phyloP scores from a whole-genome alignment of 2,329 filamentous ascomycete genomes.

The Chaetomium sp. region DNA sequence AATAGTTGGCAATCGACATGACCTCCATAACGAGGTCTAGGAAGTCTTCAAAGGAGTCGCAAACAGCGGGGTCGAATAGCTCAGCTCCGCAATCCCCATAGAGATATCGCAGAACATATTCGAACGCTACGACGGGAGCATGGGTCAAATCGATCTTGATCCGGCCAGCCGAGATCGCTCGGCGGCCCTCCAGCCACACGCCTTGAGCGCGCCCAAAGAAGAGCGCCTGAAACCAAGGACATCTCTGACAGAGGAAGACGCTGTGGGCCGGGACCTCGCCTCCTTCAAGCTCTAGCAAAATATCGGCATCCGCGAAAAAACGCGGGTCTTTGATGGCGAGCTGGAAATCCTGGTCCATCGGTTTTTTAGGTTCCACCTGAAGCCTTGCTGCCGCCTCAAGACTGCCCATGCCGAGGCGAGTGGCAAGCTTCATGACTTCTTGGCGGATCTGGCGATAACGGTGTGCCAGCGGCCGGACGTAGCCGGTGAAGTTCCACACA shows the following conservation, averaged over 20 bases:
- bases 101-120: constrained; percentile 75
- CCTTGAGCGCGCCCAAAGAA: constrained; percentile 87
- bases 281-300: constrained; percentile 75
- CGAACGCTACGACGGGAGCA: constrained; percentile 71
- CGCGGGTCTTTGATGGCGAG: constrained; percentile 66
- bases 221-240: constrained; percentile 88
- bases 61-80: constrained; percentile 76
- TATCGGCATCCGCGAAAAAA: constrained; percentile 80
- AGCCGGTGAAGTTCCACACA: constrained; percentile 79
- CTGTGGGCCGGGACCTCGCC: constrained; percentile 76
- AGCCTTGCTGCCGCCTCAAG: constrained; percentile 78
- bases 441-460: constrained; percentile 77
- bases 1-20: constrained; percentile 84
- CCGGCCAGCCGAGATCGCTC: constrained; percentile 47
- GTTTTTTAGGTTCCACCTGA: constrained; percentile 66
- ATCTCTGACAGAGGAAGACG: constrained; percentile 75
- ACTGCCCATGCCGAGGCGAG: constrained; percentile 66
- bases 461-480: constrained; percentile 65
- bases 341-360: constrained; percentile 70
- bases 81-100: constrained; percentile 82
- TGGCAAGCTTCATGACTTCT: constrained; percentile 86
- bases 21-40: constrained; percentile 89
- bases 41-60: constrained; percentile 75
- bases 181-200: constrained; percentile 76
- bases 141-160: constrained; percentile 82